These are phyloP conservation scores for Fusarium sp. DNA, from an alignment of 2,329 filamentous ascomycete genomes.

Conservation along the genomic window DNA sequence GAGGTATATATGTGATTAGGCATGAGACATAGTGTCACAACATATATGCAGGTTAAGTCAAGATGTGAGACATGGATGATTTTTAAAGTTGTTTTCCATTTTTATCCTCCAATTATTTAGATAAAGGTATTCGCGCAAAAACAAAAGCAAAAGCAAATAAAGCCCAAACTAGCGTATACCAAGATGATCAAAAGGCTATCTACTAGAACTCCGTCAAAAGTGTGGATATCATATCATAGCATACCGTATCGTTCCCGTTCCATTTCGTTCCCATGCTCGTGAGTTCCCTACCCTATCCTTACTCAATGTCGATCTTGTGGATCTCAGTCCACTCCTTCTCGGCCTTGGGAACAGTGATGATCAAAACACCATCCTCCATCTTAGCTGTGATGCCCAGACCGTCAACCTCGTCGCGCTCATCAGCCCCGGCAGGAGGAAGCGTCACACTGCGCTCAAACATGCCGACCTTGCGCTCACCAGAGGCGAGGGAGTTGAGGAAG, in stretches of 20 bases:
- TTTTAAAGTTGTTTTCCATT: slow-evolving; percentile 1
- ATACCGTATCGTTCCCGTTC: slow-evolving; percentile 1
- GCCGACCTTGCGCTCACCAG: slow-evolving; percentile 77
- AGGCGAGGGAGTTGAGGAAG: slow-evolving; percentile 71
- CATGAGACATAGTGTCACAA: not conserved
- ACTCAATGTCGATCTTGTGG: slow-evolving; percentile 69
- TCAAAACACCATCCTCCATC: slow-evolving; percentile 81
- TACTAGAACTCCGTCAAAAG: slow-evolving; percentile 25
- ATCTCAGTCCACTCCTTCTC: slow-evolving; percentile 75
- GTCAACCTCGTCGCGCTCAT: slow-evolving; percentile 71
- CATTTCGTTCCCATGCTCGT: not conserved
- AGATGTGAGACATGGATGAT: not conserved
- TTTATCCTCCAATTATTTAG: slow-evolving; percentile 10
- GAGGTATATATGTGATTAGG: not conserved
- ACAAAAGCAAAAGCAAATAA: not conserved
- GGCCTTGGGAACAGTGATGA: slow-evolving; percentile 81
- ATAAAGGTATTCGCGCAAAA: not conserved
- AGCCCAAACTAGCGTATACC: not conserved
- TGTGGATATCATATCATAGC: slow-evolving; percentile 23
- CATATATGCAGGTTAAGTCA: not conserved
- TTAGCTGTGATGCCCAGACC: slow-evolving; percentile 76
- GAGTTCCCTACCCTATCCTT: slow-evolving; percentile 25
- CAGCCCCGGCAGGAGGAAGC: slow-evolving; percentile 61
- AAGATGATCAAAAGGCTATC: slow-evolving; percentile 8
- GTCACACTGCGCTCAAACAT: slow-evolving; percentile 78